Evolutionary conservation across 306 rosid species (phyloP), one percentile per base, ranked within the genome.

Genomic region (Bauhinia variegata): DNA sequence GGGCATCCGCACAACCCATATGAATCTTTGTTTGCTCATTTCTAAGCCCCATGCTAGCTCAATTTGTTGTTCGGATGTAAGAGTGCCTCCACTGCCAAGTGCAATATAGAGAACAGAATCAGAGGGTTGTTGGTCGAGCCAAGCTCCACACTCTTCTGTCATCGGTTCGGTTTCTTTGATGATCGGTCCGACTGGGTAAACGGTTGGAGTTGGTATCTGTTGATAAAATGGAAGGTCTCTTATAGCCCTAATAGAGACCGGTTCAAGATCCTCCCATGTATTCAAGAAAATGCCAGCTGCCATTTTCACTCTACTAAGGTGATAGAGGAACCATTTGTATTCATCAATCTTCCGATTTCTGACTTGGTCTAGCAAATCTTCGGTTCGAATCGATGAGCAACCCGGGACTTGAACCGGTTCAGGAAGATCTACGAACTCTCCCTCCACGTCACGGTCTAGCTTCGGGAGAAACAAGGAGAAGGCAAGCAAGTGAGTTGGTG

Each of bases 31-130:
- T 43, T 14, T n/a, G 48, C 89, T 85, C 15, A 47, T 37, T 47
- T 82, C 89, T 4, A 82, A 4, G 0, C 89, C 87, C 81, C 70
- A 79, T 0, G 83, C 87, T 14, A 85, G 23, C 77, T 85, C 90
- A 0, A 19, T 47, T 44, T 47, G 31, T 4, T 85, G 90, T 30
- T 69, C 63, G 0, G 13, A 8, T 0, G 66, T 57, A 0, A 79
- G 7, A 14, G 74, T 70, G 0, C 90, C 87, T 0, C 83, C 87
- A 0, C 89, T 79, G 0, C 87, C 85, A 5, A 74, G 56, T 0
- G 80, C 52, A 4, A 85, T 39, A 16, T 50, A 74, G 11, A 82
- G 14, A 11, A 85, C 89, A 4, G 87, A 82, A 0, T 64, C 58
- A 0, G 60, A 8, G 2, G 87, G 75, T 42, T 85, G 85, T 13